Percentiles rank a stretch among this genome's conserved stretches.
These are phyloP conservation scores for Ganoderma boninense DNA, from an alignment of 1,284 basidiomycete species.

Conservation along the genomic window DNA sequence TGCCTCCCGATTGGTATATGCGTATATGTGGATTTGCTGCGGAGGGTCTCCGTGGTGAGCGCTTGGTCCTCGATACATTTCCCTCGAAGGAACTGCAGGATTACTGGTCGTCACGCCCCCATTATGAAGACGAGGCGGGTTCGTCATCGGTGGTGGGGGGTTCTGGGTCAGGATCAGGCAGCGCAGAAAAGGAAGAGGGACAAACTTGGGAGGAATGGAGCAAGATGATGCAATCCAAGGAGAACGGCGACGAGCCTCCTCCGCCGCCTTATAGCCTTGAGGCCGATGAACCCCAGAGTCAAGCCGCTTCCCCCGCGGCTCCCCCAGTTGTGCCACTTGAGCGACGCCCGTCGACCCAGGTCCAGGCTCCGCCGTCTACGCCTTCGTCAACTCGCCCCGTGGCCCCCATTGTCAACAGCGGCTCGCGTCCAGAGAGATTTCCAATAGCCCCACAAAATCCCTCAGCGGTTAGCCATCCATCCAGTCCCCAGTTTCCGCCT, in stretches of 20 bases:
- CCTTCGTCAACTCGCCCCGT: constrained; percentile 19
- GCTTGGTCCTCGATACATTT: constrained; percentile 66
- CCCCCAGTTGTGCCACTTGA: constrained; percentile 25
- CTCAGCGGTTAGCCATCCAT: constrained; percentile 4
- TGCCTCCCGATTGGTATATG: constrained; percentile 85
- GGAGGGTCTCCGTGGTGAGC: constrained; percentile 70
- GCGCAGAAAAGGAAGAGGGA: constrained; percentile 27
- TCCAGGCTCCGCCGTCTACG: constrained; percentile 19
- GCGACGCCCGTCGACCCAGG: constrained; percentile 23
- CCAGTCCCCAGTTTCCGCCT: constrained; percentile 10
- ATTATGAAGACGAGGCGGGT: constrained; percentile 53
- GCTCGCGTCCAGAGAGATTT: constrained; percentile 20
- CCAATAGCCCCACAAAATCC: constrained; percentile 1
- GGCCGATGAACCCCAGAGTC: constrained; percentile 44
- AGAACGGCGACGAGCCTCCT: constrained; percentile 59
- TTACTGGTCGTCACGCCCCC: constrained; percentile 73
- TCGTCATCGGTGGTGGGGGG: constrained; percentile 33
- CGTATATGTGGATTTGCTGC: constrained; percentile 76
- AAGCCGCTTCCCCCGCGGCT: constrained; percentile 30
- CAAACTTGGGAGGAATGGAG: constrained; percentile 57
- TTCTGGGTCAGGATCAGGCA: constrained; percentile 37
- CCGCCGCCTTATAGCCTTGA: constrained; percentile 77
- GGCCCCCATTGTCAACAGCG: constrained; percentile 18
- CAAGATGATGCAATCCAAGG: constrained; percentile 40
- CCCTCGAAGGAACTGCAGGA: constrained; percentile 77